Conservation (phyloP, 176 grass and related monocot genomes). For the Juncus inflexus region DNA sequence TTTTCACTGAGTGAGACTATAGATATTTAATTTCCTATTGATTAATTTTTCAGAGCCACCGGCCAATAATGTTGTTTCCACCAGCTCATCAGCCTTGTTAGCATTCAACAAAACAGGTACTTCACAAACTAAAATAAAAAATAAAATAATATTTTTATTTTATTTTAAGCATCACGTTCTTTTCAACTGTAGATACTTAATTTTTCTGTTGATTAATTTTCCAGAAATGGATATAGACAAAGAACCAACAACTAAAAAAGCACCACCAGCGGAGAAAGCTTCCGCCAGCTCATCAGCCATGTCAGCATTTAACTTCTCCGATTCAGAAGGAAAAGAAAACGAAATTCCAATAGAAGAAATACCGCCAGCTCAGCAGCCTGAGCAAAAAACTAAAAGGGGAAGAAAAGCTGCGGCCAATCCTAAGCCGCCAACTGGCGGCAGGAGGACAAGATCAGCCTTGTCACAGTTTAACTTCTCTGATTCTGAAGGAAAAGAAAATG, state of each 20-base stretch:
- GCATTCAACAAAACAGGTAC: too few relatives aligned
- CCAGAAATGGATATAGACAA: slow-evolving; percentile 26
- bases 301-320: slow-evolving; percentile 9
- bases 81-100: too few relatives aligned
- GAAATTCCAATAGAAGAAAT: slow-evolving; percentile 25
- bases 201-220: neutral
- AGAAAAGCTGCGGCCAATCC: slow-evolving; percentile 32
- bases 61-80: too few relatives aligned
- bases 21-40: slow-evolving; percentile 21
- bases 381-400: slow-evolving; percentile 45
- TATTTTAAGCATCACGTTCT: too few relatives aligned
- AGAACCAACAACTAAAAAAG: neutral
- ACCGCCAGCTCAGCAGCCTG: neutral
- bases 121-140: too few relatives aligned
- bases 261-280: too few relatives aligned
- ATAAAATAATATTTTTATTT: too few relatives aligned
- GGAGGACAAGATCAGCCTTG: slow-evolving; percentile 10
- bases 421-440: slow-evolving; percentile 12
- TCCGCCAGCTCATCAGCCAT: too few relatives aligned
- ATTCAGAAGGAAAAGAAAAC: slow-evolving; percentile 15
- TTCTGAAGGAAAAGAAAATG: slow-evolving; percentile 23
- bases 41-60: slow-evolving; percentile 25
- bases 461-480: slow-evolving; percentile 7
- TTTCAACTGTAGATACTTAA: neutral
- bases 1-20: slow-evolving; percentile 2